phyloP scores from a whole-genome alignment of 148 eudicot genomes.

The Silene uniflora region DNA sequence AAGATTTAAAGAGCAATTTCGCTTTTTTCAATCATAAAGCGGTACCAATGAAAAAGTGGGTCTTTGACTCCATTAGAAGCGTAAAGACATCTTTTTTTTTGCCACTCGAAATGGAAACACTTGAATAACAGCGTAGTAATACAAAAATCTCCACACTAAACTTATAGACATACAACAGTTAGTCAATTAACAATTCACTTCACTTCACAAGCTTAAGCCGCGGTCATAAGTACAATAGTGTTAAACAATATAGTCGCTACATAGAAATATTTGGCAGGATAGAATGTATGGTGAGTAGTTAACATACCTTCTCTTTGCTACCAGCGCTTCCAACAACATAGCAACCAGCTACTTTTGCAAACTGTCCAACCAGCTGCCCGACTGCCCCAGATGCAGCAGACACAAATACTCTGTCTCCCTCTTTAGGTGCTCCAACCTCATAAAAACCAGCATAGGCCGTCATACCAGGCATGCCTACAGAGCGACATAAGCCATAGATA shows the following conservation, averaged over 20 bases:
- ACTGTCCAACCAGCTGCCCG: slow-evolving; percentile 63
- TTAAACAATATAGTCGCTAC: background rate
- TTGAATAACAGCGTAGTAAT: no score
- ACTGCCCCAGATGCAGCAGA: slow-evolving; percentile 60
- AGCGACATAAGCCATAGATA: background rate
- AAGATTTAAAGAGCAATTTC: no score
- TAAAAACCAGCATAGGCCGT: slow-evolving; percentile 51
- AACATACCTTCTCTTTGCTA: slow-evolving; percentile 46
- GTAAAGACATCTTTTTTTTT: no score
- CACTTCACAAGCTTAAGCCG: background rate
- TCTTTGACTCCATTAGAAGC: no score
- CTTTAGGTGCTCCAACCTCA: slow-evolving; percentile 44
- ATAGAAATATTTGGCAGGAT: no score
- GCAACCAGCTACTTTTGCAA: slow-evolving; percentile 50
- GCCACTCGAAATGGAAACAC: no score
- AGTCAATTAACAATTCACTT: no score
- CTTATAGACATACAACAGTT: no score
- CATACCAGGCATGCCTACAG: slow-evolving; percentile 53
- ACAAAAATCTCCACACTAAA: no score
- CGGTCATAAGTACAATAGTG: background rate
- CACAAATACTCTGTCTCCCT: slow-evolving; percentile 48
- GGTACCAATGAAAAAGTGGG: no score
- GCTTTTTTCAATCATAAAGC: no score
- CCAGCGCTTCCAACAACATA: slow-evolving; percentile 67
- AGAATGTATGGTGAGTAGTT: background rate